Conservation (phyloP, 306 rosid species). For the Rubus parviflorus region DNA sequence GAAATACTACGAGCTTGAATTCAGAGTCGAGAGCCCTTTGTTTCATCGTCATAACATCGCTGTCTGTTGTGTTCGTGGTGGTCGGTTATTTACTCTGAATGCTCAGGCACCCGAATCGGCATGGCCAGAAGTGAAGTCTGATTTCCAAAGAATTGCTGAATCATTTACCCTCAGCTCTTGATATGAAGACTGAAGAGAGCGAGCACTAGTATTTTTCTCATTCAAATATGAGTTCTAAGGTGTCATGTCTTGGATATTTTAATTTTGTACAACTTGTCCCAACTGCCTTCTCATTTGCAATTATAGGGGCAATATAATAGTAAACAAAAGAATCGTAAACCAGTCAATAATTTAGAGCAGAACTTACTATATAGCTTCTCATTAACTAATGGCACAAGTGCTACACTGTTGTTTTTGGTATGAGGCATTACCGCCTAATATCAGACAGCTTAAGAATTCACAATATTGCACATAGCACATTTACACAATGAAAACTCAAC, state of each 20-base stretch:
- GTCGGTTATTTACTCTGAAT: slow-evolving; percentile 71
- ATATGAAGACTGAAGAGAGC: slow-evolving; percentile 12
- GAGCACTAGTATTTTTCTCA: not conserved
- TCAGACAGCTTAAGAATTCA: slow-evolving; percentile 1
- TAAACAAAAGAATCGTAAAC: not conserved
- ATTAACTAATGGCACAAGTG: slow-evolving; percentile 2
- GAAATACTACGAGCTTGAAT: slow-evolving; percentile 74
- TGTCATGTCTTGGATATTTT: not conserved
- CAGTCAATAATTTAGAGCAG: not conserved
- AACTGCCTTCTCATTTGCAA: not conserved
- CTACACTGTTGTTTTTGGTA: slow-evolving; percentile 2
- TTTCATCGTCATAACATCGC: slow-evolving; percentile 69
- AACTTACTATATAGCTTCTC: not conserved
- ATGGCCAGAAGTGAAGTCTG: slow-evolving; percentile 59
- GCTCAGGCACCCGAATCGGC: slow-evolving; percentile 89
- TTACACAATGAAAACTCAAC: slow-evolving; percentile 8
- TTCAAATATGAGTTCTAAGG: not conserved
- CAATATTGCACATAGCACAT: slow-evolving; percentile 10
- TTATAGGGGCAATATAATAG: not conserved
- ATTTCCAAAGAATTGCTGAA: slow-evolving; percentile 57
- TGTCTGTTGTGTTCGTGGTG: slow-evolving; percentile 64
- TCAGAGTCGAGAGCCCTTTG: slow-evolving; percentile 66
- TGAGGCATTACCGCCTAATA: not conserved
- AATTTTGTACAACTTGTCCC: not conserved
- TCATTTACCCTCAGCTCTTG: slow-evolving; percentile 61